Evolutionary conservation across 371 early-diverging fungal species (phyloP), one percentile per base, ranked within the genome.

Genomic region (Gilbertella persicaria): DNA sequence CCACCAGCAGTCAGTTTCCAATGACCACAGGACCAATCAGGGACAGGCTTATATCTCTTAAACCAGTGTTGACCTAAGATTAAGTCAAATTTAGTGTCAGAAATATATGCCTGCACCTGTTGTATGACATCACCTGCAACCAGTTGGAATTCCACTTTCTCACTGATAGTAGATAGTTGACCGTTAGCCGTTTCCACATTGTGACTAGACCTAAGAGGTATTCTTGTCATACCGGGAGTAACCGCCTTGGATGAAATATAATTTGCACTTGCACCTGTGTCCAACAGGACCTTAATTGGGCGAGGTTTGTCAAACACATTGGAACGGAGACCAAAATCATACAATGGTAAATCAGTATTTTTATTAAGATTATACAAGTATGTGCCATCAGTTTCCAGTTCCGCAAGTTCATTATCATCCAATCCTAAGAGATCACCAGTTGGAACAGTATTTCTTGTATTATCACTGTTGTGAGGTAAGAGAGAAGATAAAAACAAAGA

Each of bases 121-220:
- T 53, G 36, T 0, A 13, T 13, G 10, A 36, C 30, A 14, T 39
- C 44, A 24, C 45, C 45, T n/a, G 36, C 5, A 2, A 9, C 12
- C 3, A 53, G 2, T 9, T 26, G 5, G 10, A 53, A 39, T 2
- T 12, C 24, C 16, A 30, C 49, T 10, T 33, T 48, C 6, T 41
- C 10, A 3, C 29, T 19, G 21, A 55, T 55, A 20, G 23, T 9
- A 16, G 42, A 39, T 28, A 29, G 26, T 1, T 47, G 42, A 21
- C 55, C 55, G 26, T 44, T 37, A 4, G 48, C 48, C 0, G 55
- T 55, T 55, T 55, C 42, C 1, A 55, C 46, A 1, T 20, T 21
- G 13, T 40, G 21, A 33, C 37, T 25, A n/a, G 17, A n/a, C n/a
- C n/a, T n/a, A n/a, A n/a, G 21, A 16, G n/a, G 3, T 7, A 19